phyloP scores from a whole-genome alignment of 1,284 basidiomycete species.

The Phellopilus nigrolimitatus region DNA sequence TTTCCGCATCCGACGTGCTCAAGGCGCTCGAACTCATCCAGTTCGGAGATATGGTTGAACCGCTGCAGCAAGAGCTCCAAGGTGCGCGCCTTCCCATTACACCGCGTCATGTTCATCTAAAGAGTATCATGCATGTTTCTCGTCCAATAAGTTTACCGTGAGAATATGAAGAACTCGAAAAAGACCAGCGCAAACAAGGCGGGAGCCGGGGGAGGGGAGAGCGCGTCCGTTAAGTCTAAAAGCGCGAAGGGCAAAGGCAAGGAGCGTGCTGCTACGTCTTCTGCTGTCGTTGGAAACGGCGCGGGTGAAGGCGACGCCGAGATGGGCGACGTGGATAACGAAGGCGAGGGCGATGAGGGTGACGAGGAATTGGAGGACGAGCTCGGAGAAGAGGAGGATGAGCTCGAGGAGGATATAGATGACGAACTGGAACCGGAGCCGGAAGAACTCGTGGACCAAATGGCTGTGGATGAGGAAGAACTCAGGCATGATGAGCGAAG shows the following conservation, averaged over 20 bases:
- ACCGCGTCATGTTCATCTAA: neutral
- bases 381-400: slow-evolving; percentile 26
- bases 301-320: slow-evolving; percentile 24
- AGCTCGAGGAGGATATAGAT: slow-evolving; percentile 30
- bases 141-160: slow-evolving; percentile 49
- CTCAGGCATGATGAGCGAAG: neutral
- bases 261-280: slow-evolving; percentile 20
- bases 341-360: slow-evolving; percentile 24
- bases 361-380: slow-evolving; percentile 18
- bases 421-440: slow-evolving; percentile 27
- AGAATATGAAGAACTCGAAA: slow-evolving; percentile 49
- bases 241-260: slow-evolving; percentile 32
- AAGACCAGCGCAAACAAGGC: slow-evolving; percentile 29
- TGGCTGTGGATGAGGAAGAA: slow-evolving; percentile 35
- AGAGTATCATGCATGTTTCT: neutral
- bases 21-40: slow-evolving; percentile 80
- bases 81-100: slow-evolving; percentile 39
- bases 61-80: slow-evolving; percentile 67
- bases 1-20: slow-evolving; percentile 84
- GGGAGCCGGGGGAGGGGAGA: slow-evolving; percentile 9
- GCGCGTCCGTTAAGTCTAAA: slow-evolving; percentile 24
- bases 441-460: slow-evolving; percentile 29
- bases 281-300: slow-evolving; percentile 15
- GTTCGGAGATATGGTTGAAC: slow-evolving; percentile 69
- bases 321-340: slow-evolving; percentile 25